phyloP scores from a whole-genome alignment of 352 stramenopile genomes.

The Phytophthora tentaculata region DNA sequence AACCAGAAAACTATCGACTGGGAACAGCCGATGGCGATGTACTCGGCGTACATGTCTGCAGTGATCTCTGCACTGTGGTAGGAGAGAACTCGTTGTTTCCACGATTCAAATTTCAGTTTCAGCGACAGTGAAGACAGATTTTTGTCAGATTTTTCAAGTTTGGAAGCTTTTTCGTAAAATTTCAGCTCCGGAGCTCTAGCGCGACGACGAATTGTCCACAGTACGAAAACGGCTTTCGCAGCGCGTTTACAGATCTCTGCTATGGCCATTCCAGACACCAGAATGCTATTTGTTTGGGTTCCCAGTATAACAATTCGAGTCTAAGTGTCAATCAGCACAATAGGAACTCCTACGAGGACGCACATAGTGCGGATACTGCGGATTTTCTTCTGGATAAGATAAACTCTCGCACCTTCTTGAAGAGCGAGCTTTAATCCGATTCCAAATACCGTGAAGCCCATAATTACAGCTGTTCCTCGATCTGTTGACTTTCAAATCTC shows the following conservation, averaged over 20 bases:
- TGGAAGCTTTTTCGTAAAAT: not conserved
- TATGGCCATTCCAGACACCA: slow-evolving; percentile 28
- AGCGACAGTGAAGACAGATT: not conserved
- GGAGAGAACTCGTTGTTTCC: slow-evolving; percentile 30
- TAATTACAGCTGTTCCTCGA: slow-evolving; percentile 11
- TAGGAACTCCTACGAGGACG: slow-evolving; percentile 44
- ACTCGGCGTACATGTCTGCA: slow-evolving; percentile 62
- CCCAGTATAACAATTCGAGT: slow-evolving; percentile 47
- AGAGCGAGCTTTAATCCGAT: slow-evolving; percentile 36
- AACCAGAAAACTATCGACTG: slow-evolving; percentile 50
- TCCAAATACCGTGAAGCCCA: slow-evolving; percentile 28
- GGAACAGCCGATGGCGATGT: slow-evolving; percentile 56
- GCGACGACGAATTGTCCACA: slow-evolving; percentile 17
- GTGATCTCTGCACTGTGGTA: slow-evolving; percentile 47
- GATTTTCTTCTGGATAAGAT: slow-evolving; percentile 31
- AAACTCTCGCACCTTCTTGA: slow-evolving; percentile 37
- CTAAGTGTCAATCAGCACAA: slow-evolving; percentile 58
- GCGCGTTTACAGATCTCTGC: slow-evolving; percentile 33
- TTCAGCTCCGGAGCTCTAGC: slow-evolving; percentile 6
- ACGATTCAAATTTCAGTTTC: slow-evolving; percentile 33
- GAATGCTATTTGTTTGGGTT: slow-evolving; percentile 27
- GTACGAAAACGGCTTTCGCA: slow-evolving; percentile 31
- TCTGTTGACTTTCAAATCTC: no score
- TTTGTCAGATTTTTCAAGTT: not conserved
- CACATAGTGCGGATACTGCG: slow-evolving; percentile 48